phyloP scores from a whole-genome alignment of 805 yeast genomes.

The Monosporozyma servazzii region DNA sequence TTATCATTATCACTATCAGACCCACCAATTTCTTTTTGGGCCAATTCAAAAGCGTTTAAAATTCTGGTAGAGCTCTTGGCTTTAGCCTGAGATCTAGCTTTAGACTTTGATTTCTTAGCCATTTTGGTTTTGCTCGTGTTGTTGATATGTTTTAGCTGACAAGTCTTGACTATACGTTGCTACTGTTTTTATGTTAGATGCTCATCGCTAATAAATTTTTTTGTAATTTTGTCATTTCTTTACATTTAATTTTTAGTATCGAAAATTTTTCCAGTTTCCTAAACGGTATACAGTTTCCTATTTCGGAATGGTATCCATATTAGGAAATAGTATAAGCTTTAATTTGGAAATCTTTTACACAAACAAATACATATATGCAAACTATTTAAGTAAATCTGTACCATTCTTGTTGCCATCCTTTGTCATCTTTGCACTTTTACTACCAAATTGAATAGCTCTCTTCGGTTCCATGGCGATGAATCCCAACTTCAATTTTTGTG shows the following conservation, averaged over 20 bases:
- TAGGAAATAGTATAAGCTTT: neutral
- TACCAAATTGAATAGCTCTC: constrained; percentile 95
- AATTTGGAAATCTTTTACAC: too few relatives aligned
- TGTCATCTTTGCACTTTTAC: constrained; percentile 85
- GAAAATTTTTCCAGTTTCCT: neutral
- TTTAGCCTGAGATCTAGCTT: constrained; percentile 23
- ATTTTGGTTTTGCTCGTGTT: constrained; percentile 4
- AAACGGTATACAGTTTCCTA: neutral
- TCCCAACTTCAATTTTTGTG: constrained; percentile 33
- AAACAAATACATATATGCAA: neutral
- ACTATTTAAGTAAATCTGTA: constrained; percentile 38
- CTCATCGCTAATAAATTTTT: constrained; percentile 5
- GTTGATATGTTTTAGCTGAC: neutral
- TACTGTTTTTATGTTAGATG: neutral
- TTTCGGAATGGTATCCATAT: neutral
- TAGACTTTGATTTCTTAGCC: constrained; percentile 22
- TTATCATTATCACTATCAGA: constrained; percentile 28
- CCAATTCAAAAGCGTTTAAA: constrained; percentile 44
- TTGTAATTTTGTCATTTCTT: neutral
- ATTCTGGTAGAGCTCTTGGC: constrained; percentile 31
- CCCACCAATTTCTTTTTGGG: constrained; percentile 33
- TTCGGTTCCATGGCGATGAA: constrained; percentile 69
- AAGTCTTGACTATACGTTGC: neutral
- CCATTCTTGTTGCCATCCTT: constrained; percentile 75
- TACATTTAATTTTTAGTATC: neutral